Conservation (phyloP, 1,284 basidiomycete genomes). For the Schizophyllum amplum region DNA sequence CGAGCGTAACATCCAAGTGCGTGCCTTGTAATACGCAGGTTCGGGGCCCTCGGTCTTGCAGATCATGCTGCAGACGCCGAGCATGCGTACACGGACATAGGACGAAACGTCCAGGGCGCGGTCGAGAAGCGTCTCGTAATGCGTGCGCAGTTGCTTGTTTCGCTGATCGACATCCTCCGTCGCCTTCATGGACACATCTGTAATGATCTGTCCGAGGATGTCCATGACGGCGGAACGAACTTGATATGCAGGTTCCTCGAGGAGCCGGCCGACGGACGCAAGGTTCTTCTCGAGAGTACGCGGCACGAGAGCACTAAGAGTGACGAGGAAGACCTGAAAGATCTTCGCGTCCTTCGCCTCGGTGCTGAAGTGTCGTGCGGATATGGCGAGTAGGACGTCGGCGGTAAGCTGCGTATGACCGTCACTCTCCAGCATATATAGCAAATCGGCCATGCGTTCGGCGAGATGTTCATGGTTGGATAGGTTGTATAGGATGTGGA, state of each 20-base stretch:
- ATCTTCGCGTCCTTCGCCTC: conserved; percentile 87
- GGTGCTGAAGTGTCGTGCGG: conserved; percentile 62
- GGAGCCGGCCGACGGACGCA: conserved; percentile 48
- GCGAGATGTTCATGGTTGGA: conserved; percentile 94
- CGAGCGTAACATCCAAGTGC: conserved; percentile 67
- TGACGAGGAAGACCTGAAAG: conserved; percentile 82
- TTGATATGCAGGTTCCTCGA: neutral
- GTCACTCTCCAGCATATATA: conserved; percentile 80
- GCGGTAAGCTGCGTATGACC: conserved; percentile 88
- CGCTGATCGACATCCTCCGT: conserved; percentile 43
- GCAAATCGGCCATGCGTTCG: conserved; percentile 90
- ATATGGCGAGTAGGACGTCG: conserved; percentile 83
- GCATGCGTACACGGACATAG: conserved; percentile 87
- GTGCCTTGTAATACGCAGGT: conserved; percentile 70
- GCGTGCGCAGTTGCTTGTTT: conserved; percentile 74
- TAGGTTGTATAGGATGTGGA: conserved; percentile 84
- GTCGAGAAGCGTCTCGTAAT: conserved; percentile 82
- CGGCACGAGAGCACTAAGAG: conserved; percentile 78
- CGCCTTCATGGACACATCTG: conserved; percentile 59
- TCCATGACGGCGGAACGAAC: conserved; percentile 63
- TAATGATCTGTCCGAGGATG: conserved; percentile 75
- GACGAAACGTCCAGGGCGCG: conserved; percentile 85
- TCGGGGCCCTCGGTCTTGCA: conserved; percentile 68
- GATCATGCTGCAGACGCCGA: conserved; percentile 68
- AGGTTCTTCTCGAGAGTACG: conserved; percentile 88